Base-by-base conservation (phyloP, 257 asterid genomes). In the Gynochthodes officinalis region DNA sequence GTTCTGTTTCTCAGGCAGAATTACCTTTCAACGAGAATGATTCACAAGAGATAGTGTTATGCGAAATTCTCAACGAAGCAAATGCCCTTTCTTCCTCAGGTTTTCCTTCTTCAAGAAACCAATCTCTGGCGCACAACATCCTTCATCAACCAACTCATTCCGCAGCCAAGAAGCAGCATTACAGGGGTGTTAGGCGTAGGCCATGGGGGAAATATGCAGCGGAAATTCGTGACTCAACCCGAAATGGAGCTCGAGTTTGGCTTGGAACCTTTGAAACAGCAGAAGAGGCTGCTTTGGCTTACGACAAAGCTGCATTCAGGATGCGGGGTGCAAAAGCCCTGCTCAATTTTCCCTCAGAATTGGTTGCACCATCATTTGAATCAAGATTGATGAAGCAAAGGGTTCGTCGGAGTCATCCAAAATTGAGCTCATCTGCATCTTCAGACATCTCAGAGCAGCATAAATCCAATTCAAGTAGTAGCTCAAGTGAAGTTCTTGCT, bases 201-300 rank as follows among this genome's bases (percentile, higher is more conserved):
- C 90, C 90, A 2, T 83, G 90, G 92, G 91, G 92, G 6, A 88
- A 88, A 74, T 88, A 75, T 27, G 95, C 95, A 6, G 95, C 91
- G 0, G 95, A 86, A 78, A 89, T 89, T 49, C 89, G 95, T 0
- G 90, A 89, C 67, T 86, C 92, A 7, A 39, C 72, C 13, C 74
- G 86, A 23, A 76, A 85, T 0, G 90, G 95, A 7, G 84, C 86
- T 0, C 79, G 95, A 63, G 19, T 80, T 14, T 89, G 95, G 92
- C 88, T 89, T 7, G 95, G 92, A 5, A 85, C 95, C 3, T 89
- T 84, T 4, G 84, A 35, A 9, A 88, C 95, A 0, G 91, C 91
- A 0, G 88, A 89, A 64, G 87, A 77, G 27, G 95, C 92, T 8
- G 96, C 96, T 0, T 25, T 89, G 82, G 93, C 96, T 82, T 89